phyloP scores from a whole-genome alignment of 1,284 basidiomycete genomes.

The Papiliotrema nemorosa region DNA sequence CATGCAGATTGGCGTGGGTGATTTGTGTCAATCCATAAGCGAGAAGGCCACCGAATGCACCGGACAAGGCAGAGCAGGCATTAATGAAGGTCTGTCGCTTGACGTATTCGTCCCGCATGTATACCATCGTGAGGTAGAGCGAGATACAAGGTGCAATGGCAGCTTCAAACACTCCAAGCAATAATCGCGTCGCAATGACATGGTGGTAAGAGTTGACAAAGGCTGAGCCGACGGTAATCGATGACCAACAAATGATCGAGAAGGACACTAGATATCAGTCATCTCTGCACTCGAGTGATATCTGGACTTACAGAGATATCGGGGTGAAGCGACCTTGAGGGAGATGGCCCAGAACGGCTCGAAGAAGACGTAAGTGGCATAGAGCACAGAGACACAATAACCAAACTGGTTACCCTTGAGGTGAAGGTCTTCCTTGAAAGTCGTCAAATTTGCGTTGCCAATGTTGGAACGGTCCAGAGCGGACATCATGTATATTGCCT shows the following conservation, averaged over 20 bases:
- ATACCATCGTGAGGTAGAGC: conserved; percentile 5
- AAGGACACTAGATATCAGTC: neutral
- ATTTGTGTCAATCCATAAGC: conserved; percentile 27
- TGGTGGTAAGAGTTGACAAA: conserved; percentile 9
- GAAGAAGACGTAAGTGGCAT: conserved; percentile 12
- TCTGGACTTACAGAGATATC: neutral
- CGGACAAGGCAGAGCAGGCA: conserved; percentile 25
- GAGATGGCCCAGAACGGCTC: conserved; percentile 11
- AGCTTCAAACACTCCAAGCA: conserved; percentile 15
- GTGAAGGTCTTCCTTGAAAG: neutral
- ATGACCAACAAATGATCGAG: conserved; percentile 4
- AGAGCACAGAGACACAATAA: conserved; percentile 7
- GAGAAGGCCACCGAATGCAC: conserved; percentile 36
- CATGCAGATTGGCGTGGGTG: conserved; percentile 12
- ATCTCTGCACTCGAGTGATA: neutral
- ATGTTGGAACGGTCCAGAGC: conserved; percentile 44
- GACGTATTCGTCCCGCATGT: conserved; percentile 14
- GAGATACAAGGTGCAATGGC: neutral
- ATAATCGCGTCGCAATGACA: conserved; percentile 5
- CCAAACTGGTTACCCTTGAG: conserved; percentile 6
- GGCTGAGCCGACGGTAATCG: conserved; percentile 6
- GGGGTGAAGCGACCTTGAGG: conserved; percentile 12
- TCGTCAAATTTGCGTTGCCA: conserved; percentile 5
- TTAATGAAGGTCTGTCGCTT: conserved; percentile 35
- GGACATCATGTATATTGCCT: conserved; percentile 6